These are phyloP conservation scores for Suillus lakei DNA, from an alignment of 768 basidiomycete genomes.

Conservation along the genomic window DNA sequence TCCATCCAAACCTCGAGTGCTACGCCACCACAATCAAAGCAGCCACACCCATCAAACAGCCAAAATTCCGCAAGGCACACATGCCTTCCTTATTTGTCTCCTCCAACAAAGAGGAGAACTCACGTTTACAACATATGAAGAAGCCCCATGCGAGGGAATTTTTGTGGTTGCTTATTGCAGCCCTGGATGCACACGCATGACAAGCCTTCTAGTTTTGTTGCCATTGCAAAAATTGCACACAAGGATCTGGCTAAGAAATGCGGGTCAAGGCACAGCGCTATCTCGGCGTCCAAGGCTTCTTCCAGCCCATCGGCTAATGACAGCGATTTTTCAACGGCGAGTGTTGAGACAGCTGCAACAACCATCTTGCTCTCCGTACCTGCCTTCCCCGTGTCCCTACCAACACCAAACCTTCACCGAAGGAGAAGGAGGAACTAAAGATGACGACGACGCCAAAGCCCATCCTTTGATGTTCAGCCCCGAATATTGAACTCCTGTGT, in stretches of 20 bases:
- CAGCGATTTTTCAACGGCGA: conserved; percentile 36
- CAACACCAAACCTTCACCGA: conserved; percentile 15
- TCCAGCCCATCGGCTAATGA: conserved; percentile 33
- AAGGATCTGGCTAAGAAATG: conserved; percentile 12
- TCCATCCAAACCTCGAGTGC: conserved; percentile 19
- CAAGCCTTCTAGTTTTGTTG: conserved; percentile 15
- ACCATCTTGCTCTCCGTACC: conserved; percentile 23
- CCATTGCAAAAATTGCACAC: conserved; percentile 18
- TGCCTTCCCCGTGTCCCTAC: conserved; percentile 25
- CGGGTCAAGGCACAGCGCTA: conserved; percentile 23
- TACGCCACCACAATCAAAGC: conserved; percentile 22
- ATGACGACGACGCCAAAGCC: conserved; percentile 29
- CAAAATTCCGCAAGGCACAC: conserved; percentile 38
- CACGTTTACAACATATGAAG: conserved; percentile 62
- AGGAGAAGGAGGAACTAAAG: conserved; percentile 21
- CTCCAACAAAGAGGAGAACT: conserved; percentile 79
- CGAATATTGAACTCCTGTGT: conserved; percentile 63
- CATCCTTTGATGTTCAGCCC: conserved; percentile 63
- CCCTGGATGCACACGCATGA: conserved; percentile 24
- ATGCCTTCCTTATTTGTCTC: conserved; percentile 54
- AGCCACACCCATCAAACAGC: conserved; percentile 15
- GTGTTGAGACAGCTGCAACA: conserved; percentile 34
- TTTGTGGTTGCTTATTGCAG: conserved; percentile 34
- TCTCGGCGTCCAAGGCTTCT: conserved; percentile 28
- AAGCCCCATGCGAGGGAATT: conserved; percentile 51